Evolutionary conservation across 805 yeast species (phyloP).

Genomic region (Saccharomycopsis sp.): DNA sequence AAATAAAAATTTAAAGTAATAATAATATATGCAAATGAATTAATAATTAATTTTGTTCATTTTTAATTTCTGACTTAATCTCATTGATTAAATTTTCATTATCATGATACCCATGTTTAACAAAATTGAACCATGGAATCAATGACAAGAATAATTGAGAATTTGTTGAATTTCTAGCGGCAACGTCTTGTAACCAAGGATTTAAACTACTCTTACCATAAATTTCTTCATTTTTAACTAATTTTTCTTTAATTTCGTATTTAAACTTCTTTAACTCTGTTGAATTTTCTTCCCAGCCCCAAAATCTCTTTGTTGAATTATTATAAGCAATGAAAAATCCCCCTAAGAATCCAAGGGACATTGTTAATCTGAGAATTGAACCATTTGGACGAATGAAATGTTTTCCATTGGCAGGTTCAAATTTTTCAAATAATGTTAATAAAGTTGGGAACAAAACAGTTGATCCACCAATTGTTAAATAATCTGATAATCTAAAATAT

Average conservation of each 20-base stretch:
- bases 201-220: constrained; percentile 56
- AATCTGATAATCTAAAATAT: constrained; percentile 63
- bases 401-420: constrained; percentile 38
- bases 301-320: constrained; percentile 58
- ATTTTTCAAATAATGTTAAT: constrained; percentile 33
- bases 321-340: constrained; percentile 69
- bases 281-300: constrained; percentile 66
- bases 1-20: no score
- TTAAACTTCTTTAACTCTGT: constrained; percentile 66
- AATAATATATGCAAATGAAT: no score
- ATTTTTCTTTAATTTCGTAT: constrained; percentile 56
- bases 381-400: constrained; percentile 40
- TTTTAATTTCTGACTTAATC: constrained; percentile 26
- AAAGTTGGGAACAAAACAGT: constrained; percentile 41
- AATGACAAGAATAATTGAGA: constrained; percentile 49
- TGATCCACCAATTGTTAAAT: constrained; percentile 36
- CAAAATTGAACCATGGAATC: constrained; percentile 78
- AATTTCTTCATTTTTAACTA: constrained; percentile 56
- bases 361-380: constrained; percentile 46
- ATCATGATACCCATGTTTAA: constrained; percentile 75
- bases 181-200: constrained; percentile 61
- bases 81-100: constrained; percentile 41
- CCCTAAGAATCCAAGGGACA: constrained; percentile 54
- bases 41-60: no score
- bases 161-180: constrained; percentile 69